A percentile compares a stretch with the other conserved stretches of the same genome.
phyloP scores from a whole-genome alignment of 2,329 filamentous ascomycete species.

The Akanthomyces dipterigenus region DNA sequence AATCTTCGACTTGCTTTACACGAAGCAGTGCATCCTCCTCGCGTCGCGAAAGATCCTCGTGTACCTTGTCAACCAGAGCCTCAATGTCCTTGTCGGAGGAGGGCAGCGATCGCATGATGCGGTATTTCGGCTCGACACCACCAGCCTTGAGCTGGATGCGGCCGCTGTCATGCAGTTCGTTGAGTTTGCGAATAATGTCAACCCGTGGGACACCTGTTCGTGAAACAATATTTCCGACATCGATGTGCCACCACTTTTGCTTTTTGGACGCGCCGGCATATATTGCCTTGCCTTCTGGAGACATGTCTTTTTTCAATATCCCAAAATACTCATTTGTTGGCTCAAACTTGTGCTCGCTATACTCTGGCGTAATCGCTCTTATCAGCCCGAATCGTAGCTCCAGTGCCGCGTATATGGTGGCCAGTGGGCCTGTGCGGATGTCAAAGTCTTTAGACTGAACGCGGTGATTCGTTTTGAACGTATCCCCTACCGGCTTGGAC shows the following conservation, averaged over 20 bases:
- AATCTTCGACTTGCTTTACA: constrained; percentile 41
- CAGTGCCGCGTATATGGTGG: constrained; percentile 52
- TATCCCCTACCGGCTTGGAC: not conserved
- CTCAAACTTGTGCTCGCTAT: constrained; percentile 47
- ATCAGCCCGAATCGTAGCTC: constrained; percentile 52
- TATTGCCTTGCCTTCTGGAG: constrained; percentile 38
- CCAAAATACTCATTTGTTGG: constrained; percentile 26
- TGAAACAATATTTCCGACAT: constrained; percentile 36
- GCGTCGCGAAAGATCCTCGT: constrained; percentile 41
- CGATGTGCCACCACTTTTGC: constrained; percentile 37
- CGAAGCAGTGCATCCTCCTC: constrained; percentile 47
- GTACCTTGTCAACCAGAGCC: constrained; percentile 38
- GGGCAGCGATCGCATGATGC: constrained; percentile 42
- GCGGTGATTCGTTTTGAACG: constrained; percentile 35
- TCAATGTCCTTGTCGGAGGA: constrained; percentile 33
- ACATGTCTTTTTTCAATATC: constrained; percentile 29
- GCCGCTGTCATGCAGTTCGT: constrained; percentile 43
- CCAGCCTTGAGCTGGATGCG: constrained; percentile 43
- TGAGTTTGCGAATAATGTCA: constrained; percentile 48
- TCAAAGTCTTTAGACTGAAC: constrained; percentile 44
- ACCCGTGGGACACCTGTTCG: constrained; percentile 29
- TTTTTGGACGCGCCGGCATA: constrained; percentile 32
- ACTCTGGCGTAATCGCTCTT: constrained; percentile 50
- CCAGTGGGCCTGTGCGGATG: constrained; percentile 42
- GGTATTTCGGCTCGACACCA: constrained; percentile 48